phyloP scores from a whole-genome alignment of 2,329 filamentous ascomycete genomes.

The Coniochaeta sp. region DNA sequence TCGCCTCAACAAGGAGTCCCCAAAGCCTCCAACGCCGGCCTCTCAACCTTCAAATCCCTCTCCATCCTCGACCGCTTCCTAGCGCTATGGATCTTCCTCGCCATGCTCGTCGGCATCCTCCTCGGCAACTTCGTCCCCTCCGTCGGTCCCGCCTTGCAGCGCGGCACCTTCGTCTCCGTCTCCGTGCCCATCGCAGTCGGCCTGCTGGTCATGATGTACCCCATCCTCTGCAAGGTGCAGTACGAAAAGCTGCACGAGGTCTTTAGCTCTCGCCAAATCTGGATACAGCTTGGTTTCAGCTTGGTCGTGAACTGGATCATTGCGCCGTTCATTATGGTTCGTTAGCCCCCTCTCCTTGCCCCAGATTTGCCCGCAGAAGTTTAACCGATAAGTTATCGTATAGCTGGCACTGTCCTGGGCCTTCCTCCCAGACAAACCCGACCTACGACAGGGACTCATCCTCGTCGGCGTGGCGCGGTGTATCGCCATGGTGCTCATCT shows the following conservation, averaged over 20 bases:
- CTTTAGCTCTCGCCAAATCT: conserved; percentile 52
- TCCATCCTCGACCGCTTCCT: conserved; percentile 54
- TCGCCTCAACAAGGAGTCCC: not conserved
- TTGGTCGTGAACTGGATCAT: conserved; percentile 73
- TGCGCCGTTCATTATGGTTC: conserved; percentile 68
- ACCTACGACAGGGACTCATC: conserved; percentile 59
- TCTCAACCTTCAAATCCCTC: conserved; percentile 42
- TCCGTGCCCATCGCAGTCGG: conserved; percentile 54
- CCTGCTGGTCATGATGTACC: conserved; percentile 86
- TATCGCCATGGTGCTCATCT: conserved; percentile 78
- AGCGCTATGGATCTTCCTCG: conserved; percentile 66
- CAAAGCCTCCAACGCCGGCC: not conserved
- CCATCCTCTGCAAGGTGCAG: conserved; percentile 76
- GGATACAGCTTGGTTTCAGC: conserved; percentile 70
- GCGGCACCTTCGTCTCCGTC: conserved; percentile 55
- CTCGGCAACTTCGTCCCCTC: conserved; percentile 65
- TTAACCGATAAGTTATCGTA: not conserved
- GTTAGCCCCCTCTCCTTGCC: conserved; percentile 22
- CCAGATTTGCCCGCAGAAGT: not conserved
- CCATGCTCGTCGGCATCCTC: conserved; percentile 67
- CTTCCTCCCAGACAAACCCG: conserved; percentile 49
- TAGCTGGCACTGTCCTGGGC: conserved; percentile 38
- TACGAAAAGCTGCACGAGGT: conserved; percentile 66
- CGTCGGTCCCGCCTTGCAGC: conserved; percentile 53
- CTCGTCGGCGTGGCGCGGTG: conserved; percentile 77